These are phyloP conservation scores for Xylariales sp. DNA, from an alignment of 2,329 filamentous ascomycete species.

Conservation along the genomic window DNA sequence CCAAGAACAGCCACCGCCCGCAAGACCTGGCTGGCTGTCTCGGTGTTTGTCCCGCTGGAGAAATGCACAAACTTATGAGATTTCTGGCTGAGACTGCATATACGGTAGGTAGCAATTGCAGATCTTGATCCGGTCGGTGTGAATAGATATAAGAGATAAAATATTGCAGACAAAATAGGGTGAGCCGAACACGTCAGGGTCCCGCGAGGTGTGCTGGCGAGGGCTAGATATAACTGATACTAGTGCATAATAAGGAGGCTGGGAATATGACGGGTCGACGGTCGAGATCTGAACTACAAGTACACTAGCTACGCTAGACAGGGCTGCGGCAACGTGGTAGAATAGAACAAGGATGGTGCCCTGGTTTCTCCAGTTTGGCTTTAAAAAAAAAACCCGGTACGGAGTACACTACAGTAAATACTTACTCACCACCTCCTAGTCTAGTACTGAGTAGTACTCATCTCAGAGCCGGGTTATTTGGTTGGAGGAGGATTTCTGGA, in stretches of 20 bases:
- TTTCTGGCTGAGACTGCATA: neutral
- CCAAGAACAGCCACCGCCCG: constrained; percentile 18
- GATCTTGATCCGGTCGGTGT: neutral
- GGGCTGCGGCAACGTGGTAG: constrained; percentile 4
- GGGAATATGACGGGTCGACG: constrained; percentile 5
- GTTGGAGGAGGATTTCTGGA: too few species aligned
- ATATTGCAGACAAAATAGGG: neutral
- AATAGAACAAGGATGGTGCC: constrained; percentile 15
- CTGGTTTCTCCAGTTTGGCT: constrained; percentile 2
- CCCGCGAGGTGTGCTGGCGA: neutral
- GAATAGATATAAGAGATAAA: neutral
- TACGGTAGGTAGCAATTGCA: too few species aligned
- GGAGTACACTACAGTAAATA: too few species aligned
- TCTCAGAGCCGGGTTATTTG: too few species aligned
- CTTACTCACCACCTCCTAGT: too few species aligned
- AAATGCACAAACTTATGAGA: neutral
- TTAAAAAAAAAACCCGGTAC: too few species aligned
- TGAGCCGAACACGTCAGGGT: neutral
- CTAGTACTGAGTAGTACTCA: too few species aligned
- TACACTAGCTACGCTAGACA: constrained; percentile 10
- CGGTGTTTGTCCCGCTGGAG: neutral
- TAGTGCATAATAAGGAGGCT: constrained; percentile 24
- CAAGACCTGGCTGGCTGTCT: constrained; percentile 1
- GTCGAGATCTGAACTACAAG: neutral
- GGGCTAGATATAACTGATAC: constrained; percentile 4